Base-by-base conservation (phyloP, 331 rosid species). In the Ulmus americana region DNA sequence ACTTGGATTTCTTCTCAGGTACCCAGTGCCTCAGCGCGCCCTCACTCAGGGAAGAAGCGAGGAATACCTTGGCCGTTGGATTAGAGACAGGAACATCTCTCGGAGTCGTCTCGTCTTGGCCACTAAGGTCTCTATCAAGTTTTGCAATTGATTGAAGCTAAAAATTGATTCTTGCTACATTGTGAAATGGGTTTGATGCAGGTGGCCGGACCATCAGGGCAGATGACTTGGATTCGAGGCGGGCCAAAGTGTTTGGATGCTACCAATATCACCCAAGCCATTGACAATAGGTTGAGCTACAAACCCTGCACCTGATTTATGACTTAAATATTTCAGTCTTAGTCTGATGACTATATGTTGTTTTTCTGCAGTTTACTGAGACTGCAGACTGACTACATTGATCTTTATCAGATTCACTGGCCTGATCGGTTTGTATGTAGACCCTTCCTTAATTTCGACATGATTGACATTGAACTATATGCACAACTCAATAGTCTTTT, bases 331-430 rank as follows among this genome's bases (percentile, higher is more conserved):
- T 50, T 45, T 70, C 41, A 60, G 5, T 55, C 55, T 70, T 20
- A 1, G 22, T 35, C 56, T 76, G 43, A 76, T 64, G 68, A 46
- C 11, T 80, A 48, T 39, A 48, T 51, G 3, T 63, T 72, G 69
- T 28, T 68, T 69, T 63, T 62, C 5, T 76, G 88, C 95, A 91
- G 95, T 75, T 82, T 91, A 82, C 64, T 71, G 79, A 68, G 85
- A 47, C 70, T 88, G 88, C 92, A 63, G 76, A 83, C 84, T 16
- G 96, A 88, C 81, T 76, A 84, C 83, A 86, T 91, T 57, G 96
- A 91, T 83, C 91, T 91, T 77, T 91, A 83, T 77, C 97, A 86
- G 75, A 83, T 88, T 76, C 96, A 88, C 69, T 88, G 96, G 94
- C 97, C 97, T 75, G 97, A 91, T 79, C 95, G 97, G 94, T 91